Percentiles rank a stretch among this genome's conserved stretches.
These are phyloP conservation scores for Capsella rubella DNA, from an alignment of 441 rosid genomes.

Conservation along the genomic window DNA sequence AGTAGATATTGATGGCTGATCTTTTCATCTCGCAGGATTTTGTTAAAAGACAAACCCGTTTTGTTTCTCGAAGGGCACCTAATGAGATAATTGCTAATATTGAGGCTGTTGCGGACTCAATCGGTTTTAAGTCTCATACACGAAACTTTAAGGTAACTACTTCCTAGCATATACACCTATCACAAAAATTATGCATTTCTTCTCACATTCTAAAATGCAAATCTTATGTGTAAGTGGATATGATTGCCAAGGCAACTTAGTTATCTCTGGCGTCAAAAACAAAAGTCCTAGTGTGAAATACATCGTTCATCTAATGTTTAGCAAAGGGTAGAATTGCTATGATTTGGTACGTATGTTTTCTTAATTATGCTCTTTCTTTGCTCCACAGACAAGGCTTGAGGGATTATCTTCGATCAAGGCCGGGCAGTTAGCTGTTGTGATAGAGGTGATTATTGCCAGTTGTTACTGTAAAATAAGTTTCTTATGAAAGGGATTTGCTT, in stretches of 20 bases:
- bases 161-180: constrained; percentile 6
- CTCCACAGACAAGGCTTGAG: constrained; percentile 80
- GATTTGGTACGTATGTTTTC: background rate
- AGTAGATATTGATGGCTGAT: constrained; percentile 22
- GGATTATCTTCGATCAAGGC: constrained; percentile 62
- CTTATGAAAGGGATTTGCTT: background rate
- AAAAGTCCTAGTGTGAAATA: background rate
- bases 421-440: constrained; percentile 75
- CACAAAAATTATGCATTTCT: background rate
- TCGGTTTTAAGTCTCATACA: constrained; percentile 70
- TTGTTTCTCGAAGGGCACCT: constrained; percentile 79
- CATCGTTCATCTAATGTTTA: background rate
- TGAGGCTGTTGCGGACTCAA: constrained; percentile 74
- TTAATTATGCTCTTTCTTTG: constrained; percentile 1
- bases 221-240: background rate
- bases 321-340: constrained; percentile 5
- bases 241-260: constrained; percentile 12
- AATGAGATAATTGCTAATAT: constrained; percentile 66
- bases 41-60: constrained; percentile 87
- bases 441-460: constrained; percentile 65
- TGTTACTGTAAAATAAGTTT: background rate
- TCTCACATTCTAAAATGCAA: background rate
- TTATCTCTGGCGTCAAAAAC: constrained; percentile 5
- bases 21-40: constrained; percentile 60
- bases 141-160: constrained; percentile 73